These are phyloP conservation scores for Aspergillus sp. DNA, from an alignment of 2,329 filamentous ascomycete species.

Conservation along the genomic window DNA sequence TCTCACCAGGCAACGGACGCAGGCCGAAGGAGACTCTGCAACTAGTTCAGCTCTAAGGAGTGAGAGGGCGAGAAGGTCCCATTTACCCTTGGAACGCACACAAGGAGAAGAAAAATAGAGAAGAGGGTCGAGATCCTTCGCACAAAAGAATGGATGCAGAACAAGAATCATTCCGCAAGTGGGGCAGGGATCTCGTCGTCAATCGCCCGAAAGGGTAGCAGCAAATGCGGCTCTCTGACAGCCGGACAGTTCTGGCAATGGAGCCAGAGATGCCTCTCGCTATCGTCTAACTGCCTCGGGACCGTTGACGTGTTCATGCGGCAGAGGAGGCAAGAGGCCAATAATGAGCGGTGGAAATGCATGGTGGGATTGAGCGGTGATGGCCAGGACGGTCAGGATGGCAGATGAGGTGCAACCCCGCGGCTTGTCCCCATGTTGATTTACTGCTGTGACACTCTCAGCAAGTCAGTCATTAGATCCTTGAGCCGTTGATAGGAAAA, in stretches of 20 bases:
- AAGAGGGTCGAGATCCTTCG: conserved; percentile 1
- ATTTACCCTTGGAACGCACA: neutral
- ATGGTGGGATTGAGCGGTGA: conserved; percentile 16
- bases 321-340: conserved; percentile 20
- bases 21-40: neutral
- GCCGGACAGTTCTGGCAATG: conserved; percentile 14
- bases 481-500: neutral
- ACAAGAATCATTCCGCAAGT: conserved; percentile 16
- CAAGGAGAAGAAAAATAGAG: conserved; percentile 5
- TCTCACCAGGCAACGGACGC: conserved; percentile 8
- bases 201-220: conserved; percentile 12
- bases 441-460: neutral
- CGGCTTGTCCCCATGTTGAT: neutral
- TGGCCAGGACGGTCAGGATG: conserved; percentile 4
- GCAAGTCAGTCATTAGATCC: neutral
- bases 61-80: neutral
- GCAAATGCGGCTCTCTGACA: conserved; percentile 21
- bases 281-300: conserved; percentile 20
- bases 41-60: neutral
- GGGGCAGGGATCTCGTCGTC: conserved; percentile 19
- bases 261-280: conserved; percentile 12
- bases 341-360: conserved; percentile 23
- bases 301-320: conserved; percentile 34
- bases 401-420: conserved; percentile 13
- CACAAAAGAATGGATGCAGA: conserved; percentile 13